Percentiles rank a stretch among this genome's conserved stretches.
Evolutionary conservation across 2,329 filamentous ascomycete species (phyloP).

Genomic region (Colletotrichum liriopes): DNA sequence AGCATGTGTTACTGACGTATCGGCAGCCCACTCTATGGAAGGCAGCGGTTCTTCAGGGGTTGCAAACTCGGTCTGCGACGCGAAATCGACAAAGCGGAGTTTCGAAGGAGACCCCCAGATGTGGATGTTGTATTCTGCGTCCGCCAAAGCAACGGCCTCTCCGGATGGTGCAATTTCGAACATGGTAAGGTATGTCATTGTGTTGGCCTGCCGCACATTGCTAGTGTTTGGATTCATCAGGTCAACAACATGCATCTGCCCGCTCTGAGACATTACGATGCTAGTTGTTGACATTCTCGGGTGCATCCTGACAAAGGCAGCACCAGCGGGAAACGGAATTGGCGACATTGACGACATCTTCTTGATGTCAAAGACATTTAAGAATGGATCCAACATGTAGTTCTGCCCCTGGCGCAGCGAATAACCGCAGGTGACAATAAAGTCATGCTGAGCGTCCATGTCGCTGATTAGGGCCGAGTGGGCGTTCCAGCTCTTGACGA

Average conservation of each 20-base stretch:
- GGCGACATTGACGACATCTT: constrained; percentile 89
- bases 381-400: constrained; percentile 90
- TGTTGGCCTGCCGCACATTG: constrained; percentile 85
- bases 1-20: constrained; percentile 69
- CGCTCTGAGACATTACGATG: constrained; percentile 91
- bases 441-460: constrained; percentile 97
- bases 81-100: constrained; percentile 88
- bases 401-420: constrained; percentile 81
- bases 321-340: constrained; percentile 92
- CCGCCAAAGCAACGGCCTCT: constrained; percentile 86
- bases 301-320: constrained; percentile 96
- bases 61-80: constrained; percentile 83
- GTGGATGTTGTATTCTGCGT: constrained; percentile 84
- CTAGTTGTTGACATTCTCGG: constrained; percentile 95
- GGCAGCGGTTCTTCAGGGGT: constrained; percentile 73
- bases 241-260: constrained; percentile 96
- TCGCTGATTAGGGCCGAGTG: constrained; percentile 92
- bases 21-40: constrained; percentile 77
- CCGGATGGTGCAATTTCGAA: constrained; percentile 92
- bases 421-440: constrained; percentile 95
- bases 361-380: constrained; percentile 96
- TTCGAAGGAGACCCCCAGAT: constrained; percentile 92
- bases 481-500: constrained; percentile 91
- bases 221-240: constrained; percentile 93
- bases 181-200: constrained; percentile 79